Evolutionary conservation across 2,329 filamentous ascomycete genomes (phyloP).

Genomic region (Fusarium proliferatum): DNA sequence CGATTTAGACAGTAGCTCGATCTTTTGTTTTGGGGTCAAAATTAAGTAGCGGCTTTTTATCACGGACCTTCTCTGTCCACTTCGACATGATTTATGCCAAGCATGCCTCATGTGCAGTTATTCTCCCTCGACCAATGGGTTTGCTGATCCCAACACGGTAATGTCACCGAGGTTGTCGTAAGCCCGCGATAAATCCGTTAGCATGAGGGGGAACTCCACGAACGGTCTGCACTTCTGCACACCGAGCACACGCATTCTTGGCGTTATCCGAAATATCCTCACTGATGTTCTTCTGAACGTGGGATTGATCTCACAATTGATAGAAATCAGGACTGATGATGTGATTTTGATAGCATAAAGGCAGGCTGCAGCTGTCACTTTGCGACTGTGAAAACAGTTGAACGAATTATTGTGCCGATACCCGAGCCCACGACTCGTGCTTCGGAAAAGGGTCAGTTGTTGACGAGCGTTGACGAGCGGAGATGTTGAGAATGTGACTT

Average conservation of each 20-base stretch:
- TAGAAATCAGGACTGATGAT: rapidly evolving
- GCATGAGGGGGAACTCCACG: background rate
- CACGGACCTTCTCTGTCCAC: background rate
- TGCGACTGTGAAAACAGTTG: background rate
- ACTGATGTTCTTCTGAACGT: rapidly evolving
- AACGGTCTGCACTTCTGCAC: background rate
- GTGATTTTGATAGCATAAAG: rapidly evolving
- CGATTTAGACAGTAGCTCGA: too few relatives aligned
- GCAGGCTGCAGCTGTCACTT: background rate
- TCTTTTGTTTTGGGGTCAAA: background rate
- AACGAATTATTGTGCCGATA: background rate
- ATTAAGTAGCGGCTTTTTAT: background rate
- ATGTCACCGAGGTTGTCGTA: background rate
- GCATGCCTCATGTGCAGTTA: too few relatives aligned
- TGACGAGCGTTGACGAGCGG: background rate
- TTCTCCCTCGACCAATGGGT: background rate
- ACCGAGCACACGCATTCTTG: background rate
- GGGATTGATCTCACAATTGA: rapidly evolving
- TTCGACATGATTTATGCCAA: background rate
- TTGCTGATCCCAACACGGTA: background rate
- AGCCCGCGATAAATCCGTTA: background rate
- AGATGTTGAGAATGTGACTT: background rate
- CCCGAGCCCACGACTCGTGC: background rate
- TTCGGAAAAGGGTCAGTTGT: background rate
- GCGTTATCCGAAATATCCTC: rapidly evolving